A percentile compares a stretch with the other conserved stretches of the same genome.
Evolutionary conservation across 768 basidiomycete species (phyloP).

Genomic region (Xerocomellus dryophilus): DNA sequence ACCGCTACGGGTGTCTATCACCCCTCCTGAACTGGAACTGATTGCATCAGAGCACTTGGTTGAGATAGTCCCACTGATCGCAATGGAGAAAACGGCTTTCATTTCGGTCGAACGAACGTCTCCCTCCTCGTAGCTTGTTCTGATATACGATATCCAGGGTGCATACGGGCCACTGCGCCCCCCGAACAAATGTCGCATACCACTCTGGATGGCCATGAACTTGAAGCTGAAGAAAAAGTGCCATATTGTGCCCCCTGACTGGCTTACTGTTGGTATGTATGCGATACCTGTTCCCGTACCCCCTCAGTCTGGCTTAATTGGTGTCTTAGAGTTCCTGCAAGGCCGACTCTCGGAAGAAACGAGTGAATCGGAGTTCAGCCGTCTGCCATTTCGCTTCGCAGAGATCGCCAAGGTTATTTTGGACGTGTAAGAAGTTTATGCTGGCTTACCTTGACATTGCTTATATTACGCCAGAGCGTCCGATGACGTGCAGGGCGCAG

Average conservation of each 20-base stretch:
- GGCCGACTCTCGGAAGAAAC: conserved; percentile 73
- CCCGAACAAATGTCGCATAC: conserved; percentile 80
- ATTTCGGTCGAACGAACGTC: conserved; percentile 63
- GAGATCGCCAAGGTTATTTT: conserved; percentile 90
- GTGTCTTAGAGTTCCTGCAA: conserved; percentile 70
- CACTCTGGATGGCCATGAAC: conserved; percentile 94
- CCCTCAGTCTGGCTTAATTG: not conserved
- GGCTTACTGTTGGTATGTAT: conserved; percentile 78
- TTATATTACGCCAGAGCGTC: conserved; percentile 57
- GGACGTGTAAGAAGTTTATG: conserved; percentile 68
- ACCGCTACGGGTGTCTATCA: conserved; percentile 65
- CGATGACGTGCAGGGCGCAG: conserved; percentile 84
- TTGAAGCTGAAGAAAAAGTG: conserved; percentile 95
- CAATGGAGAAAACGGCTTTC: conserved; percentile 89
- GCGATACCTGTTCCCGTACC: not conserved
- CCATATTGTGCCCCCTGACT: conserved; percentile 84
- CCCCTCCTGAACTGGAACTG: conserved; percentile 84
- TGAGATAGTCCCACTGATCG: conserved; percentile 83
- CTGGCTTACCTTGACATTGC: not conserved
- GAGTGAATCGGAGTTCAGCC: conserved; percentile 66
- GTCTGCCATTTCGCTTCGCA: conserved; percentile 81
- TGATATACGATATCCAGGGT: conserved; percentile 50
- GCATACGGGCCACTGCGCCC: conserved; percentile 91
- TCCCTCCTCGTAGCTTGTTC: conserved; percentile 5
- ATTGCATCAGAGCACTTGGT: conserved; percentile 82